Evolutionary conservation across 352 stramenopile species (phyloP), one percentile per base, ranked within the genome.

Genomic region (Phytopythium delawarense): DNA sequence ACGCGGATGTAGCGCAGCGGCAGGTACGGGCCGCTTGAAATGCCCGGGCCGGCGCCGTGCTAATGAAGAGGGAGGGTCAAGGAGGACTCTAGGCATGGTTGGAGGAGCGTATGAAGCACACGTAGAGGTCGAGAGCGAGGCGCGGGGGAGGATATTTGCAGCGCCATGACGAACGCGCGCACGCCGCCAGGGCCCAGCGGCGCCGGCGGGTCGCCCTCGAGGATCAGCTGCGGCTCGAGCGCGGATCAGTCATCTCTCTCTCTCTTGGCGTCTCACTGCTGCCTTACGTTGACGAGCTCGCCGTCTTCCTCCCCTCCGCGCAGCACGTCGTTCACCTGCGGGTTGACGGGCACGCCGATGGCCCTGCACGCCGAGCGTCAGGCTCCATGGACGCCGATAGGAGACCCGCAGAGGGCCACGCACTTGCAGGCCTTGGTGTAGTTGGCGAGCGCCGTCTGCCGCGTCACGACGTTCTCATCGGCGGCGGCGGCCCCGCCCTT

Each of bases 381-480:
- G 35, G 30, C 16, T 39, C 12, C 12, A 15, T 15, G 35, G 6
- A 15, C 12, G 35, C 8, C 35, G 1, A 15, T 6, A 40, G 1
- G 35, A 11, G 35, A 40, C 8, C 35, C 12, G 12, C 35, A 40
- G 35, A 40, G 8, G 9, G 4, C 21, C 2, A 57, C 56, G 25
- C 35, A 93, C 79, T 88, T 89, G 78, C 84, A 93, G 16, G 88
- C 72, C 66, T 93, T 93, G 67, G 70, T 68, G 57, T 91, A 93
- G 67, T 90, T 91, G 30, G 64, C 50, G 8, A 82, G 54, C 25
- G 89, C 69, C 58, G 87, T 91, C 51, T 78, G 66, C 13, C 82
- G 66, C 44, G 81, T 89, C 32, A 93, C 82, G 30, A 63, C 66
- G 57, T 86, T 89, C 71, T 91, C 84, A 21, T 89, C 79, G 37